Conservation (phyloP, 495 filamentous ascomycete species). For the Immersiella caudata region DNA sequence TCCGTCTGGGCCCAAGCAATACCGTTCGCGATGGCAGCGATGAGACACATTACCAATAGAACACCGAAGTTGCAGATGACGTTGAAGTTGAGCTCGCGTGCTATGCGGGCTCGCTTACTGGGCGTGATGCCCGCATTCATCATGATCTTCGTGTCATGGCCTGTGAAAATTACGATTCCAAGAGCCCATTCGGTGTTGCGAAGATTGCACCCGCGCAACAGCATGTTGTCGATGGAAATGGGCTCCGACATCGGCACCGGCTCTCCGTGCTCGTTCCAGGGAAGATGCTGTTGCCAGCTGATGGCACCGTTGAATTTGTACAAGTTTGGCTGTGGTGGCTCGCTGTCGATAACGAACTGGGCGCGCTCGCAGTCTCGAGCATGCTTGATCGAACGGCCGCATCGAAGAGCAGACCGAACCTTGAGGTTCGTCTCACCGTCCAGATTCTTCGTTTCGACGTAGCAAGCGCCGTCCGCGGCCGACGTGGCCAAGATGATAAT, state of each 20-base stretch:
- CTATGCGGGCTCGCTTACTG: conserved; percentile 87
- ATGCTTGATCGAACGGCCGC: conserved; percentile 81
- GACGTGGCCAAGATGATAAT: conserved; percentile 95
- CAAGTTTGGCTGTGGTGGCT: conserved; percentile 87
- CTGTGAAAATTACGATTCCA: conserved; percentile 95
- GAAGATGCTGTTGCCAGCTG: conserved; percentile 78
- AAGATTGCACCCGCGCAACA: conserved; percentile 89
- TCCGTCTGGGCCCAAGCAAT: conserved; percentile 73
- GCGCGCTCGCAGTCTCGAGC: conserved; percentile 88
- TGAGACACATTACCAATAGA: conserved; percentile 85
- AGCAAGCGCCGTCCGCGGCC: conserved; percentile 91
- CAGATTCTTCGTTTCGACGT: conserved; percentile 96
- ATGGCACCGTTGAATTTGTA: conserved; percentile 91
- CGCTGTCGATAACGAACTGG: conserved; percentile 87
- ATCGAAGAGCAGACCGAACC: conserved; percentile 86
- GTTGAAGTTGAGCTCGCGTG: conserved; percentile 93
- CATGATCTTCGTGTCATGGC: conserved; percentile 99
- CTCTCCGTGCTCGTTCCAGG: conserved; percentile 58
- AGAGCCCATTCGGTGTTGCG: conserved; percentile 97
- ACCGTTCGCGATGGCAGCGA: conserved; percentile 84
- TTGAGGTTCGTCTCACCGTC: conserved; percentile 99
- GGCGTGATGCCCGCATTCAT: conserved; percentile 98
- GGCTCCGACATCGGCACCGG: conserved; percentile 85
- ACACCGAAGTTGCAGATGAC: conserved; percentile 96
- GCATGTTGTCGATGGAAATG: conserved; percentile 89